Percentiles rank a stretch among this genome's conserved stretches.
Evolutionary conservation across 129 eudicot genomes (phyloP).

Genomic region (Arctium minus): DNA sequence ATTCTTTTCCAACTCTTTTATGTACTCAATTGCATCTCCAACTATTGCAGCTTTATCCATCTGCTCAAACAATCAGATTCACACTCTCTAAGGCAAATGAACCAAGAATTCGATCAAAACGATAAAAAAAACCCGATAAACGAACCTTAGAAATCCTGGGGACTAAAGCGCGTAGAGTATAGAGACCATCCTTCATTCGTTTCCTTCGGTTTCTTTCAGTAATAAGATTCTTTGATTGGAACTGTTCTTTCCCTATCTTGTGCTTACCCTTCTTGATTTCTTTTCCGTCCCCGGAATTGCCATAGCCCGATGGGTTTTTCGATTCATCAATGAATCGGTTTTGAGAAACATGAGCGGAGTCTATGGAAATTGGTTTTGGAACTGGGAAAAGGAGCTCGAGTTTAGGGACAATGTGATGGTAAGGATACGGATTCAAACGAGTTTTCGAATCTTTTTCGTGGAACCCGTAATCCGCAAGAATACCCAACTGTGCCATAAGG

Average conservation of each 20-base stretch:
- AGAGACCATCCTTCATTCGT: conserved; percentile 56
- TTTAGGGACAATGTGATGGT: conserved; percentile 2
- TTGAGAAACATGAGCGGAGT: conserved; percentile 8
- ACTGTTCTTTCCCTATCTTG: conserved; percentile 29
- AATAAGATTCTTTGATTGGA: conserved; percentile 59
- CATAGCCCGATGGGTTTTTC: not conserved
- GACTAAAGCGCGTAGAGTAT: conserved; percentile 68
- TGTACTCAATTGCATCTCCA: conserved; percentile 71
- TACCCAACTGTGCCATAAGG: conserved; percentile 33
- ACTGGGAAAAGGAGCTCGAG: conserved; percentile 17
- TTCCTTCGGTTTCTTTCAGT: conserved; percentile 73
- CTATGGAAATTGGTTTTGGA: conserved; percentile 19
- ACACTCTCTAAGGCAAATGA: not conserved
- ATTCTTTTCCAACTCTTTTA: conserved; percentile 46
- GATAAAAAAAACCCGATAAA: not conserved
- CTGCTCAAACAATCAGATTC: conserved; percentile 23
- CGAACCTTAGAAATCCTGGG: conserved; percentile 78
- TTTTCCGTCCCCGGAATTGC: conserved; percentile 7
- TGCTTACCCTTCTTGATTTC: conserved; percentile 21
- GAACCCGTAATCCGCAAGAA: conserved; percentile 24
- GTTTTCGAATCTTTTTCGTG: conserved; percentile 3
- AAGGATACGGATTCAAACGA: conserved; percentile 13
- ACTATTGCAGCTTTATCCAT: conserved; percentile 68
- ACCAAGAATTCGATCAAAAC: not conserved
- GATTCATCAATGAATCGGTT: conserved; percentile 23